Base-by-base conservation (phyloP, 2,329 filamentous ascomycete species). In the Verticillium isaacii region DNA sequence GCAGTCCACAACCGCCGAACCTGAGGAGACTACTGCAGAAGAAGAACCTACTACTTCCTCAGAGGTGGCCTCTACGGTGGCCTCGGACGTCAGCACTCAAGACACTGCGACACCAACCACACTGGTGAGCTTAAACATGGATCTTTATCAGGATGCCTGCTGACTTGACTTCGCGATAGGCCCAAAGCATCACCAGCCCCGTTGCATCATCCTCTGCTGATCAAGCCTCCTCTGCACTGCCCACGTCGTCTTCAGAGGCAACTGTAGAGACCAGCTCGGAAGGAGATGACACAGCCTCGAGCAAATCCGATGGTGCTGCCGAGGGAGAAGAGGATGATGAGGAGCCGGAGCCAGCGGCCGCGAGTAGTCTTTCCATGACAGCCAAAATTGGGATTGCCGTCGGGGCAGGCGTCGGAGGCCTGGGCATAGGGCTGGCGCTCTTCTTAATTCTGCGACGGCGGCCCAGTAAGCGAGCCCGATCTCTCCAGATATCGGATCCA, bases 311-410 rank as follows among this genome's bases (percentile, higher is more conserved):
- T 17, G 45, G 65, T 32, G 60, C 62, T 17, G 77, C 74, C 23
- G 19, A 25, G 12, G 19, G 12, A 1, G 45, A 52, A 23, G n/a
- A 52, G 23, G 45, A 52, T 4, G 23, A 8, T n/a, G 8, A 1
- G 29, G 29, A 29, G 29, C 29, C 45, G 29, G 45, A 52, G 19
- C 45, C 45, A 25, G 45, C 45, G 23, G 45, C 45, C 12, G 45
- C 45, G 8, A 52, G 45, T 19, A 14, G 8, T 5, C 71, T 82
- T n/a, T 76, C 77, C 3, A 70, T 75, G 3, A 76, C 75, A 7
- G 80, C 78, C 12, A 78, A 82, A 62, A 77, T 78, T 54, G 83
- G 83, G 9, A 81, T 85, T 61, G 81, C 79, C 34, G 74, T 82
- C 55, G 80, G 79, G 54, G 74, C 77, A 32, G 78, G 74, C 25